Percentiles rank a stretch among this genome's conserved stretches.
Evolutionary conservation across 306 rosid species (phyloP).

Genomic region (Pterocarpus santalinus): DNA sequence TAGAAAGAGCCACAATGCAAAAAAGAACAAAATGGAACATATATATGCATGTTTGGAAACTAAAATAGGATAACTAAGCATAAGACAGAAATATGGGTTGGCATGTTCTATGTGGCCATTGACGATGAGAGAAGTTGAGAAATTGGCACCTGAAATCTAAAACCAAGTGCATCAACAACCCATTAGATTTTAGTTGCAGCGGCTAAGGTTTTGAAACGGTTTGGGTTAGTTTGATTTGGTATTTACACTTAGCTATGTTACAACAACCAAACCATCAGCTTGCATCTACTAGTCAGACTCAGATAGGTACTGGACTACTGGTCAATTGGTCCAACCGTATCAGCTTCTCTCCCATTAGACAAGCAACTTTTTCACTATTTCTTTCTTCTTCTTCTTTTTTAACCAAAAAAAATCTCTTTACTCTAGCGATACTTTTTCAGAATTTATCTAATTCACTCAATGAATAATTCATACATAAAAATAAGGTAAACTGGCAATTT

Average conservation of each 20-base stretch:
- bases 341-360: not conserved
- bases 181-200: not conserved
- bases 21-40: not conserved
- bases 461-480: too few species aligned
- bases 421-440: too few species aligned
- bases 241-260: not conserved
- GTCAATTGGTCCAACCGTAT: not conserved
- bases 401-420: too few species aligned
- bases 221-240: not conserved
- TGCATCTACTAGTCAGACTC: constrained; percentile 28
- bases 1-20: not conserved
- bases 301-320: not conserved
- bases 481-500: too few species aligned
- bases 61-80: not conserved
- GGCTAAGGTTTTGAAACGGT: not conserved
- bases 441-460: too few species aligned
- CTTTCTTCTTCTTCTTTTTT: too few species aligned
- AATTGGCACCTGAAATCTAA: not conserved
- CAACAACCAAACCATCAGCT: not conserved
- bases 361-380: too few species aligned
- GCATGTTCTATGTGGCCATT: too few species aligned
- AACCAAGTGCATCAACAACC: not conserved
- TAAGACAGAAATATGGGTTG: too few species aligned
- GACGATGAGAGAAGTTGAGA: too few species aligned
- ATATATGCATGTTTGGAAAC: not conserved